Evolutionary conservation across 2,329 filamentous ascomycete species (phyloP).

Genomic region (Sarocladium oryzae): DNA sequence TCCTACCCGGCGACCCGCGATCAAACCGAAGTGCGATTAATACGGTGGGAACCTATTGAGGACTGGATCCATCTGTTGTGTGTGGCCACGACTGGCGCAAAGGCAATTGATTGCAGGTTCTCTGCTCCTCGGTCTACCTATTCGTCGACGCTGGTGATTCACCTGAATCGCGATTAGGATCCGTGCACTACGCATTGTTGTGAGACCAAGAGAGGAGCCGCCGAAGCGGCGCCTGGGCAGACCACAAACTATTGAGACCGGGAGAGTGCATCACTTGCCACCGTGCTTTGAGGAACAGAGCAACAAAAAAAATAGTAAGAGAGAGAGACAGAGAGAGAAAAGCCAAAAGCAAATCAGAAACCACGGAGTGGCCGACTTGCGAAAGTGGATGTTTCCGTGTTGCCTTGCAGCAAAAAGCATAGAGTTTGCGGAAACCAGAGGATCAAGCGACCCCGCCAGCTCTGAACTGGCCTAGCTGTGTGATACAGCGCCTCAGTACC

Average conservation of each 20-base stretch:
- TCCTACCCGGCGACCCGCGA: conserved; percentile 2
- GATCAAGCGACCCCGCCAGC: no score
- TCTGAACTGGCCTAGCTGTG: no score
- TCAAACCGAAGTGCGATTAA: neutral
- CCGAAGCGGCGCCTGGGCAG: neutral
- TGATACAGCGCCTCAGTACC: no score
- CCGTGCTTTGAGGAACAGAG: neutral
- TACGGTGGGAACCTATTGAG: conserved; percentile 2
- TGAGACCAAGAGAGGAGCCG: neutral
- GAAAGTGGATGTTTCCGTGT: neutral
- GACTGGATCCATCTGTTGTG: neutral
- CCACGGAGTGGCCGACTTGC: no score
- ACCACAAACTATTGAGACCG: neutral
- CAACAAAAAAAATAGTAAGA: neutral
- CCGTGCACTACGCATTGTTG: conserved; percentile 3
- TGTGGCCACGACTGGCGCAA: neutral
- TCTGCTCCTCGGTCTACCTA: neutral
- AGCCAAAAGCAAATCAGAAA: no score
- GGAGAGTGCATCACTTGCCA: neutral
- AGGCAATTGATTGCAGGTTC: neutral
- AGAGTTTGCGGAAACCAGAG: neutral
- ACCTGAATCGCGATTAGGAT: conserved; percentile 8
- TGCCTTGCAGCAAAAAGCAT: neutral
- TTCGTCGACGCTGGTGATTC: neutral
- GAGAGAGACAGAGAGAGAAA: neutral